These are phyloP conservation scores for Pascua sp. DNA, from an alignment of 1,284 basidiomycete genomes.

Conservation along the genomic window DNA sequence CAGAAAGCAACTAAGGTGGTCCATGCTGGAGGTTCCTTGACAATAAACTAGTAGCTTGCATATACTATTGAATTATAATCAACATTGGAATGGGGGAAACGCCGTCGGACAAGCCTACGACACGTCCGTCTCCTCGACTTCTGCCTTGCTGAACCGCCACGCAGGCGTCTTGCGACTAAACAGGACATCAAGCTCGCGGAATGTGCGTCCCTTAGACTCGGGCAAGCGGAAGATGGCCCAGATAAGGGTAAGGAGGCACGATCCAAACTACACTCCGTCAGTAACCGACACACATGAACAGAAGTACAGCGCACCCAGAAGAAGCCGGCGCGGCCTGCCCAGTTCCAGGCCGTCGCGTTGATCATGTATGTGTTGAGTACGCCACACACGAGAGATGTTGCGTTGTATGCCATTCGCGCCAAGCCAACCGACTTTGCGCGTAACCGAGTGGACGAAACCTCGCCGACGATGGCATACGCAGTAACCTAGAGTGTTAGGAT, in stretches of 20 bases:
- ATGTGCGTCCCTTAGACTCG: slow-evolving; percentile 46
- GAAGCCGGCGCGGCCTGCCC: slow-evolving; percentile 27
- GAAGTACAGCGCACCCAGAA: slow-evolving; percentile 40
- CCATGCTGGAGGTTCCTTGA: too few relatives aligned
- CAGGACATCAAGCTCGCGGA: slow-evolving; percentile 44
- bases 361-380: slow-evolving; percentile 21
- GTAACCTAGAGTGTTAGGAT: slow-evolving; percentile 34
- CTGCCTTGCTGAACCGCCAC: slow-evolving; percentile 38
- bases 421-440: slow-evolving; percentile 54
- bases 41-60: too few relatives aligned
- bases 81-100: too few relatives aligned
- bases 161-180: slow-evolving; percentile 39
- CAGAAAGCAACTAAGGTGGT: too few relatives aligned
- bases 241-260: slow-evolving; percentile 18
- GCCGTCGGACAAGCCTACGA: slow-evolving; percentile 1
- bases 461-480: slow-evolving; percentile 51
- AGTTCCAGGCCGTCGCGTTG: slow-evolving; percentile 25
- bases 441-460: slow-evolving; percentile 49
- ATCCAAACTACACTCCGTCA: slow-evolving; percentile 22
- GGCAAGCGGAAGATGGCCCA: slow-evolving; percentile 44
- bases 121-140: slow-evolving; percentile 29
- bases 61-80: too few relatives aligned
- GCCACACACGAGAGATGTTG: slow-evolving; percentile 15
- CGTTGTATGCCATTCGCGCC: slow-evolving; percentile 50
- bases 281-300: too few relatives aligned